phyloP scores from a whole-genome alignment of 2,329 filamentous ascomycete species.

The Penicillium sp. region DNA sequence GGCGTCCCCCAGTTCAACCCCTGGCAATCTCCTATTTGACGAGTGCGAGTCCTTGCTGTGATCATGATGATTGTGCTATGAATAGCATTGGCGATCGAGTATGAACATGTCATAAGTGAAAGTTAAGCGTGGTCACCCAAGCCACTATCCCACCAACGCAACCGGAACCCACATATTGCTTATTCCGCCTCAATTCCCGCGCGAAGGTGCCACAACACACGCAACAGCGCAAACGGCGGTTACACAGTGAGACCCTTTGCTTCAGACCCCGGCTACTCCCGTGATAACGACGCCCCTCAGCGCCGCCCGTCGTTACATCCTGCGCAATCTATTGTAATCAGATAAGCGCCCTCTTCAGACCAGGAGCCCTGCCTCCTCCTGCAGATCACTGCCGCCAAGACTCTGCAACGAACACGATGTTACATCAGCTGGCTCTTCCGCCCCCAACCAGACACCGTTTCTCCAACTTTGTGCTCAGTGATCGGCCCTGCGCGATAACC shows the following conservation, averaged over 20 bases:
- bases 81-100: background rate
- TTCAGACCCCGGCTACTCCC: background rate
- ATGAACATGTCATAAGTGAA: too few species aligned
- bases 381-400: background rate
- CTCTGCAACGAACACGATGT: background rate
- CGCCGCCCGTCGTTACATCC: background rate
- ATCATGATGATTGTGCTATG: background rate
- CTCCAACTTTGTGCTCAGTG: background rate
- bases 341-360: background rate
- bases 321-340: background rate
- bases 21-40: background rate
- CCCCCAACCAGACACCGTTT: background rate
- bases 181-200: background rate
- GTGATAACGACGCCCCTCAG: background rate
- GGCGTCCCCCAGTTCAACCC: too few species aligned
- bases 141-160: background rate
- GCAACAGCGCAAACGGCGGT: background rate
- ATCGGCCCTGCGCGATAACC: background rate
- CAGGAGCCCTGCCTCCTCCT: background rate
- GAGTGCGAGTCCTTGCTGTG: background rate
- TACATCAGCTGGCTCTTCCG: background rate
- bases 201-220: background rate
- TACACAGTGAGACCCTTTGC: background rate
- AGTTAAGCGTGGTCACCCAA: too few species aligned
- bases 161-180: background rate